phyloP scores from a whole-genome alignment of 202 grass and related monocot genomes.

The Zoysia matrella region DNA sequence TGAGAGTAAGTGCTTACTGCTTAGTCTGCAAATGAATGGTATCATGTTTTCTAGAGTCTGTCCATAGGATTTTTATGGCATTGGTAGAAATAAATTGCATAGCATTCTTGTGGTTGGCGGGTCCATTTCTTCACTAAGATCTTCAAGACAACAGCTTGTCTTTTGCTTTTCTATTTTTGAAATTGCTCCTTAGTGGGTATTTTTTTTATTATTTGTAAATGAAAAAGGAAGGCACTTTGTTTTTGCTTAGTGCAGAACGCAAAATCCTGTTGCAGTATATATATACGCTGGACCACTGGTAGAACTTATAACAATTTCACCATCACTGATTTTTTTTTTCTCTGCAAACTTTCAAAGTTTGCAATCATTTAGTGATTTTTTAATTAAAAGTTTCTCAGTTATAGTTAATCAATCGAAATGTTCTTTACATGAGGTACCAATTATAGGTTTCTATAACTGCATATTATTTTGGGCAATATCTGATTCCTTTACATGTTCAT shows the following conservation, averaged over 20 bases:
- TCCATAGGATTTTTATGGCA: neutral
- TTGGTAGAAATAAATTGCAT: neutral
- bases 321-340: neutral
- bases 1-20: neutral
- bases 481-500: neutral
- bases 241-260: slow-evolving; percentile 13
- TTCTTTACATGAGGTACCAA: neutral
- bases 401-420: neutral
- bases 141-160: neutral
- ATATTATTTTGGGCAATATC: neutral
- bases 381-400: neutral
- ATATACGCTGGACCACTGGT: neutral
- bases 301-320: neutral
- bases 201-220: slow-evolving; percentile 14
- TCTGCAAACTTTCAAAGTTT: neutral
- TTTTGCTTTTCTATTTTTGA: slow-evolving; percentile 27
- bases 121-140: neutral
- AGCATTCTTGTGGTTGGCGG: neutral
- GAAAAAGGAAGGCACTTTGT: neutral
- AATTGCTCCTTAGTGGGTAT: slow-evolving; percentile 15
- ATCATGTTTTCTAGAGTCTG: neutral
- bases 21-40: neutral
- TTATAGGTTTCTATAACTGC: slow-evolving; percentile 12
- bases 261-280: neutral
- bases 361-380: neutral